Evolutionary conservation across 805 yeast genomes (phyloP).

Genomic region (Yarrowia porcina): DNA sequence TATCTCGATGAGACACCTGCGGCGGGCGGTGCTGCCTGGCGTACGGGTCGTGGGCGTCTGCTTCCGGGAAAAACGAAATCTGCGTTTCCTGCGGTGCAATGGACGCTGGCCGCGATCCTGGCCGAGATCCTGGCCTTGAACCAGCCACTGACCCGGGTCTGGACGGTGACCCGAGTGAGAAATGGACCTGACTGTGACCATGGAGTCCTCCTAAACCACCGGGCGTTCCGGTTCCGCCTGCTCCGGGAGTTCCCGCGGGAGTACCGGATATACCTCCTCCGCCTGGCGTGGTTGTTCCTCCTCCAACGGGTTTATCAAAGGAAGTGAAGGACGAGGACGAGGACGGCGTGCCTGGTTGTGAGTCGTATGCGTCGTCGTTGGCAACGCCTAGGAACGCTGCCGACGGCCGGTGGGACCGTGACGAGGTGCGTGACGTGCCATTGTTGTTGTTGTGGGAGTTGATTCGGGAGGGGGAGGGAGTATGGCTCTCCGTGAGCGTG

Average conservation of each 20-base stretch:
- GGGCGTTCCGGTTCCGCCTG: too few relatives aligned
- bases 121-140: neutral
- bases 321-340: neutral
- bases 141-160: neutral
- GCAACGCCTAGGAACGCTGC: conserved; percentile 1
- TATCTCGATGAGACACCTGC: conserved; percentile 28
- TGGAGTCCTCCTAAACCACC: too few relatives aligned
- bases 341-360: neutral
- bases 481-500: conserved; percentile 24
- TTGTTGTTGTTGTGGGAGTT: neutral
- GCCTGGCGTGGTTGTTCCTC: neutral
- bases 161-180: neutral
- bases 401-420: conserved; percentile 3
- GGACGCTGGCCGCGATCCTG: neutral
- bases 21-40: conserved; percentile 36
- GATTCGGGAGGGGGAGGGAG: neutral
- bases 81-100: neutral
- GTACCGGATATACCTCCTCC: neutral
- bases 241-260: neutral
- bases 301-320: neutral
- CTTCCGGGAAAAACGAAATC: conserved; percentile 3
- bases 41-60: conserved; percentile 36
- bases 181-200: neutral
- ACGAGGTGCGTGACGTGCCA: neutral
- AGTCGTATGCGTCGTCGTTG: neutral